Evolutionary conservation across 495 filamentous ascomycete species (phyloP).

Genomic region (Trichoderma gamsii): DNA sequence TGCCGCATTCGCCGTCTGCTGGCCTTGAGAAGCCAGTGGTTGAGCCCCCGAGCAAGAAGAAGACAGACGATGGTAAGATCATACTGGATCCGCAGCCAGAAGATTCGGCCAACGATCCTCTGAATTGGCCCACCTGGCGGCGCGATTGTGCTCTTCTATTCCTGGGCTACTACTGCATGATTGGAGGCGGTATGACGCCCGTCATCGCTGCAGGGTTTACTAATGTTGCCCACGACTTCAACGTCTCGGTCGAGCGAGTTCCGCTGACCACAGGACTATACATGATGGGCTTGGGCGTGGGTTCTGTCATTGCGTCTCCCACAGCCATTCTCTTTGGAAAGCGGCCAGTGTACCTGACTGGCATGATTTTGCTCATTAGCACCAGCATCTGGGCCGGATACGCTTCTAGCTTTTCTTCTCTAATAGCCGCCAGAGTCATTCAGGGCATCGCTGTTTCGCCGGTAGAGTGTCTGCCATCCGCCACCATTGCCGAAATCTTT

Average conservation of each 20-base stretch:
- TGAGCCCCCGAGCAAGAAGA: slow-evolving; percentile 51
- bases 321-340: slow-evolving; percentile 91
- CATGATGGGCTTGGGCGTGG: slow-evolving; percentile 90
- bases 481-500: slow-evolving; percentile 94
- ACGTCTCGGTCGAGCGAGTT: slow-evolving; percentile 65
- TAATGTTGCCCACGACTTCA: slow-evolving; percentile 64
- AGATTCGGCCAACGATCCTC: slow-evolving; percentile 80
- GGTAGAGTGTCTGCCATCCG: slow-evolving; percentile 91
- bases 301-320: slow-evolving; percentile 76
- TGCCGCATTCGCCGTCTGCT: slow-evolving; percentile 12
- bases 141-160: slow-evolving; percentile 77
- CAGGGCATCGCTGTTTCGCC: slow-evolving; percentile 84
- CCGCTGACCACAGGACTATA: slow-evolving; percentile 89
- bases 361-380: slow-evolving; percentile 66
- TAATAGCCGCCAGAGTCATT: slow-evolving; percentile 78
- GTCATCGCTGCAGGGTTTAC: slow-evolving; percentile 87
- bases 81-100: slow-evolving; percentile 92
- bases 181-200: slow-evolving; percentile 91
- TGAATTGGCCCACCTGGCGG: slow-evolving; percentile 87
- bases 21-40: slow-evolving; percentile 26
- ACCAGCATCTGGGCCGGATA: slow-evolving; percentile 82
- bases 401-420: slow-evolving; percentile 71
- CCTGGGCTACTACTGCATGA: slow-evolving; percentile 83
- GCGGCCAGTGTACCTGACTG: slow-evolving; percentile 80
- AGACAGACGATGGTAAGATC: slow-evolving; percentile 73